Evolutionary conservation across 2,329 filamentous ascomycete species (phyloP), one percentile per base, ranked within the genome.

Genomic region (Colletotrichum sublineola): DNA sequence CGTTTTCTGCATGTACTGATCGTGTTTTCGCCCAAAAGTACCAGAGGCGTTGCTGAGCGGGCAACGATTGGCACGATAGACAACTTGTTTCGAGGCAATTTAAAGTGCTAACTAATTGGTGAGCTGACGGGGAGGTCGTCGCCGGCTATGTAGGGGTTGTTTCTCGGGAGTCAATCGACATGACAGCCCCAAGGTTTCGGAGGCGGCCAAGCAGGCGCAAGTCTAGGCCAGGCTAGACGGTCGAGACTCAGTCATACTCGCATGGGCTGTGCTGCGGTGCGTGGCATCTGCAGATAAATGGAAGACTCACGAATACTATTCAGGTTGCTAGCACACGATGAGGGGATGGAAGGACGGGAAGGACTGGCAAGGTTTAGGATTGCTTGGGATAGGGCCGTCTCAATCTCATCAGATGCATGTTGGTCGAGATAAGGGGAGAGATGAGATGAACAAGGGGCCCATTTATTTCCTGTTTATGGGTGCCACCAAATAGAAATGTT

Each of bases 381-480:
- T 15, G 15, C 4, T 42, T 42, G 40, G 14, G 1, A 7, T 12
- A 42, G 7, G 33, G 24, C 42, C 18, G 56, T 15, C n/a, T 36
- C 31, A 20, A n/a, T 38, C 53, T 18, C 8, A 56, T 58, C 61
- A 33, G 52, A 42, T 6, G 40, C 12, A 55, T 20, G 52, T 42
- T 42, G 53, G 33, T 42, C 24, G 40, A 46, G 55, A 31, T 40
- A 14, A 48, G n/a, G 40, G 24, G 48, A 56, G 63, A 71, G 31
- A 67, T 71, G 68, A 50, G 63, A 71, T 61, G 68, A 71, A 67
- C 63, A 56, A 61, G 67, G 38, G 14, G 18, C 20, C 38, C 48
- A 40, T 42, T n/a, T 4, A 24, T 48, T 48, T 8, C 8, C 20
- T 4, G 9, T 3, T 12, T 24, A 24, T 5, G 9, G n/a, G 18